A percentile compares a stretch with the other conserved stretches of the same genome.
phyloP scores from a whole-genome alignment of 495 filamentous ascomycete species.

The Alectoria sarmentosa region DNA sequence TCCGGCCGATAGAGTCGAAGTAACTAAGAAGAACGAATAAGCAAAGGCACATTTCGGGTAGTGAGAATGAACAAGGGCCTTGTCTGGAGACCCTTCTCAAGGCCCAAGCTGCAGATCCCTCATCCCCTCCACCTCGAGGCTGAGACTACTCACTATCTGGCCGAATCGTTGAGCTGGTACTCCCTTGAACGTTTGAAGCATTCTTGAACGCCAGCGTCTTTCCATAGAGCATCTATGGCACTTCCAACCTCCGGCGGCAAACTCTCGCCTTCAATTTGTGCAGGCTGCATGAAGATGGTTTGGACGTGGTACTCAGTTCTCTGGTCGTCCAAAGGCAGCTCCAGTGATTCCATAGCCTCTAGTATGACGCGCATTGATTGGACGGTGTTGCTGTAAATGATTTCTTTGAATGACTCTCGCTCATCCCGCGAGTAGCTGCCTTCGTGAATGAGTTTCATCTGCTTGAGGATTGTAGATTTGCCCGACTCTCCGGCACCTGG shows the following conservation, averaged over 20 bases:
- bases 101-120: background rate
- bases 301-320: constrained; percentile 90
- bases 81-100: background rate
- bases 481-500: constrained; percentile 98
- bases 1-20: constrained; percentile 92
- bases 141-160: constrained; percentile 77
- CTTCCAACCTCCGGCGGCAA: constrained; percentile 90
- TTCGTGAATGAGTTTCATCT: constrained; percentile 76
- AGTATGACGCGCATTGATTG: constrained; percentile 95
- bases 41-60: constrained; percentile 9
- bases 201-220: constrained; percentile 88
- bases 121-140: background rate
- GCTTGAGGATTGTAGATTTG: constrained; percentile 98
- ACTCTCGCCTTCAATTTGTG: constrained; percentile 91
- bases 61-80: background rate
- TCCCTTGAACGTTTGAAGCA: constrained; percentile 93
- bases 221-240: constrained; percentile 91
- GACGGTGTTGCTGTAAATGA: constrained; percentile 97
- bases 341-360: constrained; percentile 92
- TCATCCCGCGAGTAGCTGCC: constrained; percentile 52
- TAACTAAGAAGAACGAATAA: constrained; percentile 52
- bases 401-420: constrained; percentile 70
- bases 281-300: constrained; percentile 92
- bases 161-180: constrained; percentile 97
- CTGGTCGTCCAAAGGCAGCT: constrained; percentile 80